Conservation (phyloP, 192 early-diverging fungal species). For the Umbelopsis ramanniana region DNA sequence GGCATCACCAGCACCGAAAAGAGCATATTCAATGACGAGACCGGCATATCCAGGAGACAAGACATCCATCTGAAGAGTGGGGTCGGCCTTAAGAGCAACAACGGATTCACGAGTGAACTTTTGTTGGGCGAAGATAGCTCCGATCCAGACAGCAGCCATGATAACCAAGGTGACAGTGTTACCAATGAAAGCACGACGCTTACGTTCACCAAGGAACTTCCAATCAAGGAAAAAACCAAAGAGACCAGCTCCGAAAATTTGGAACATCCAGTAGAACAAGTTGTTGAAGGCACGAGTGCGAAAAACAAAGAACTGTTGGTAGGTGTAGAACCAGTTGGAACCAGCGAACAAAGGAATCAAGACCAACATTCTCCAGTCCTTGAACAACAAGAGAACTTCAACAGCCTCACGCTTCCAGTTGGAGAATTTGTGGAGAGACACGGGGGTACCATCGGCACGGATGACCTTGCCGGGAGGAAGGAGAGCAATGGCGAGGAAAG, state of each 20-base stretch:
- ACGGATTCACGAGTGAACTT: conserved; percentile 46
- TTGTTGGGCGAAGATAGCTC: conserved; percentile 63
- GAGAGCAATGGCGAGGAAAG: conserved; percentile 59
- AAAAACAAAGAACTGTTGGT: conserved; percentile 68
- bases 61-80: conserved; percentile 27
- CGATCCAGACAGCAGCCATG: conserved; percentile 70
- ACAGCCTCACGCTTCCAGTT: conserved; percentile 60
- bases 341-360: conserved; percentile 72
- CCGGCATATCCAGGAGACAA: conserved; percentile 51
- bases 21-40: conserved; percentile 70
- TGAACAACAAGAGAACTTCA: conserved; percentile 62
- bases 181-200: conserved; percentile 65
- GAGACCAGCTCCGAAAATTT: conserved; percentile 68
- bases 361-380: conserved; percentile 67
- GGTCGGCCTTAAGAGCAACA: conserved; percentile 20
- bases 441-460: conserved; percentile 70
- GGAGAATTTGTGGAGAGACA: conserved; percentile 72
- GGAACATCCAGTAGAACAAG: conserved; percentile 76
- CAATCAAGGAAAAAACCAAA: conserved; percentile 74
- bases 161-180: conserved; percentile 49
- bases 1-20: conserved; percentile 81
- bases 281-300: conserved; percentile 77
- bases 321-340: conserved; percentile 84
- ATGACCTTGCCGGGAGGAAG: conserved; percentile 61
- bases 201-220: conserved; percentile 53